A percentile compares a stretch with the other conserved stretches of the same genome.
Conservation (phyloP, 2,329 filamentous ascomycete species). For the Oidium heveae region DNA sequence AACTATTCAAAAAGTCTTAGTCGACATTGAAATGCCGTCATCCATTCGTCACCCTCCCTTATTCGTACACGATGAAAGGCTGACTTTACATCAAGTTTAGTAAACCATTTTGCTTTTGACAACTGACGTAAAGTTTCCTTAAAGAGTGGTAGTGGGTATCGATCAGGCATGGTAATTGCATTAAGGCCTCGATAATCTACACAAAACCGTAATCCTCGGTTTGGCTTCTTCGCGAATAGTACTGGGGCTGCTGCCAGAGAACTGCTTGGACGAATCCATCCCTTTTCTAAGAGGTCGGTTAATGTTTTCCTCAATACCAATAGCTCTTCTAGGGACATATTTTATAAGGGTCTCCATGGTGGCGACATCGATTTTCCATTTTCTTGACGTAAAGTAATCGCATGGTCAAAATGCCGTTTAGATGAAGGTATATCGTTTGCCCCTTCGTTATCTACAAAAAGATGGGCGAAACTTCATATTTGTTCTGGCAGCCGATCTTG, state of each 20-base stretch:
- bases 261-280: neutral
- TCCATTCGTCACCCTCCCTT: neutral
- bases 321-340: neutral
- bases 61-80: too few species aligned
- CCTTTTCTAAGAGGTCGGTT: neutral
- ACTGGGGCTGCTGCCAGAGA: neutral
- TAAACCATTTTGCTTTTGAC: neutral
- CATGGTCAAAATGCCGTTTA: neutral
- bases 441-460: neutral
- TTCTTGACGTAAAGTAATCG: neutral
- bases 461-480: neutral
- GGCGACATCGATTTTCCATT: neutral
- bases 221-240: neutral
- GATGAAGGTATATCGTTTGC: neutral
- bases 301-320: neutral
- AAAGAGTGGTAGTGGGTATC: neutral
- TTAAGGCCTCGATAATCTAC: neutral
- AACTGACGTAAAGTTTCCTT: neutral
- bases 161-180: neutral
- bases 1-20: neutral
- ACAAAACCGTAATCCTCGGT: neutral
- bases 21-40: neutral
- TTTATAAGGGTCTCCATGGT: neutral
- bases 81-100: too few species aligned
- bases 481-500: neutral